A percentile compares a stretch with the other conserved stretches of the same genome.
phyloP scores from a whole-genome alignment of 352 stramenopile species.

The Globisporangium perplexum region DNA sequence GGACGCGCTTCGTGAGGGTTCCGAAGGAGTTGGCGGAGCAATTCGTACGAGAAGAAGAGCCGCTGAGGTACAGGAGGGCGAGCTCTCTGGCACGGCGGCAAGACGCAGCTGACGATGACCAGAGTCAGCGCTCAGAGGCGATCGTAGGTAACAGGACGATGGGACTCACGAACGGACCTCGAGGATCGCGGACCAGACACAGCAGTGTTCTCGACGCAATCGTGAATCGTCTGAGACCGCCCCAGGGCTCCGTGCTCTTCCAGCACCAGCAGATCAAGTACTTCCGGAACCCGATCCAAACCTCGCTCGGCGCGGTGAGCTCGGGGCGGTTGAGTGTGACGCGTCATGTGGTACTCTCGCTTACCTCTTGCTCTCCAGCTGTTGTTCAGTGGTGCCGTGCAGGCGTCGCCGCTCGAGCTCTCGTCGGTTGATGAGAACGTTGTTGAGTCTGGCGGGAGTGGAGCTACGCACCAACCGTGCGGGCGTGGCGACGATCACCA shows the following conservation, averaged over 20 bases:
- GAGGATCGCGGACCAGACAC: background rate
- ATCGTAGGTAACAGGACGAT: background rate
- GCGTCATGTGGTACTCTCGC: background rate
- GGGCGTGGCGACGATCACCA: background rate
- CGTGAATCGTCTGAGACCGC: background rate
- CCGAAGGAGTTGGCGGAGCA: background rate
- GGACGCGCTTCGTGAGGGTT: slow-evolving; percentile 2
- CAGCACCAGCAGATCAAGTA: background rate
- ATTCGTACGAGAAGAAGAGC: background rate
- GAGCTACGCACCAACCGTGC: too few relatives aligned
- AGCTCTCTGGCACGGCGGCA: background rate
- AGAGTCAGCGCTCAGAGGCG: background rate
- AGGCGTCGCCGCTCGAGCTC: background rate
- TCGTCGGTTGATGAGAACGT: background rate
- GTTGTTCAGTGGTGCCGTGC: slow-evolving; percentile 29
- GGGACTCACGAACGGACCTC: background rate
- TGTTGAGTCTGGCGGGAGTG: background rate
- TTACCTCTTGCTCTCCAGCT: slow-evolving; percentile 15
- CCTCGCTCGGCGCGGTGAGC: slow-evolving; percentile 36
- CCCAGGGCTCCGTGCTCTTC: background rate
- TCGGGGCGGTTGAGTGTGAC: background rate
- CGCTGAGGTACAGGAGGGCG: background rate
- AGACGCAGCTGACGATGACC: background rate
- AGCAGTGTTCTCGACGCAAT: background rate
- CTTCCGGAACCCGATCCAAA: slow-evolving; percentile 17